Conservation (phyloP, 345 rosid species). For the Sisymbrium altissimum region DNA sequence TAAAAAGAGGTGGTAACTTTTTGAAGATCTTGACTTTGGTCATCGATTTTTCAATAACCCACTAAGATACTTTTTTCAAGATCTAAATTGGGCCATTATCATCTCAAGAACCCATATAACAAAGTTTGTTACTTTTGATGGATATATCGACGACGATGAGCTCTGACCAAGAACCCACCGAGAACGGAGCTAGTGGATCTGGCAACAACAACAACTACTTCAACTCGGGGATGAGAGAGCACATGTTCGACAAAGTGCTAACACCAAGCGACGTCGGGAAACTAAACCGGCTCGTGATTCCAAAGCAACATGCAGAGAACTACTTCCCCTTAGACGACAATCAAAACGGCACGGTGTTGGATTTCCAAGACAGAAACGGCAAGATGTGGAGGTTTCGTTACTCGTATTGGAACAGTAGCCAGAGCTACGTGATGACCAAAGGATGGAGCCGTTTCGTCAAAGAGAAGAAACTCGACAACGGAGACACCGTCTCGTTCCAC, state of each 20-base stretch:
- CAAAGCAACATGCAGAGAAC: constrained; percentile 78
- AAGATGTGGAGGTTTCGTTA: constrained; percentile 79
- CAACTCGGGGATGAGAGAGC: constrained; percentile 41
- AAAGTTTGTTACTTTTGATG: constrained; percentile 35
- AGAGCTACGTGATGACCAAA: constrained; percentile 94
- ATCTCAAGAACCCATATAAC: background rate
- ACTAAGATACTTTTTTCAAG: constrained; percentile 16
- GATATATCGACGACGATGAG: constrained; percentile 42
- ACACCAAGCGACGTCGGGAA: constrained; percentile 83
- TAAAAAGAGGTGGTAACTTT: background rate
- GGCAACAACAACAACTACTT: constrained; percentile 25
- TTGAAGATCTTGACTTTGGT: constrained; percentile 12
- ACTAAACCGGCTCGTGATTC: constrained; percentile 75
- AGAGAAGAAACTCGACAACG: constrained; percentile 77
- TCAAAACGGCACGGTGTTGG: constrained; percentile 65
- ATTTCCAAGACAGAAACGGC: constrained; percentile 73
- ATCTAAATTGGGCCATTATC: constrained; percentile 15
- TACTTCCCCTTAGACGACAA: constrained; percentile 52
- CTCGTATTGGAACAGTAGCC: constrained; percentile 94
- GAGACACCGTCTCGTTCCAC: constrained; percentile 78
- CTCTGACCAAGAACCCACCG: constrained; percentile 34
- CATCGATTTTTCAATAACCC: background rate
- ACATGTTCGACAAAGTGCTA: constrained; percentile 75
- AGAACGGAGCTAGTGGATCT: constrained; percentile 15
- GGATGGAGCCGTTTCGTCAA: constrained; percentile 95